Conservation (phyloP, 148 eudicot genomes). For the Oxyria digyna region DNA sequence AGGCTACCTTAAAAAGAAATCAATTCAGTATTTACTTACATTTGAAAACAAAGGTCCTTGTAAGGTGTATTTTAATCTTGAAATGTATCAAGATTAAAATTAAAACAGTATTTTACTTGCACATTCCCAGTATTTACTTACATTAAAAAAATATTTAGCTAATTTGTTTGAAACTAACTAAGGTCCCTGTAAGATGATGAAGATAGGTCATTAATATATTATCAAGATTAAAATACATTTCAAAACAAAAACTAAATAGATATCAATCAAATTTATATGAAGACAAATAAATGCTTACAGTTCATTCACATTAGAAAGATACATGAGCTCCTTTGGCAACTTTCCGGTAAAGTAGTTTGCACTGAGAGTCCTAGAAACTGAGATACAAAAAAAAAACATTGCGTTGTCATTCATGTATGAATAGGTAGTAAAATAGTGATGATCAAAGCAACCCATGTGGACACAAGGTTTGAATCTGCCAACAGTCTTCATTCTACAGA, state of each 20-base stretch:
- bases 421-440: background rate
- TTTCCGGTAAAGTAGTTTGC: slow-evolving; percentile 41
- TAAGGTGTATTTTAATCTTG: too few species aligned
- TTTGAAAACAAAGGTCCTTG: too few species aligned
- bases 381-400: background rate
- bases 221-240: background rate
- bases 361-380: slow-evolving; percentile 26
- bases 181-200: slow-evolving; percentile 36
- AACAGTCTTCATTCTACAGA: slow-evolving; percentile 83
- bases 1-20: background rate
- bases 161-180: too few species aligned
- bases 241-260: background rate
- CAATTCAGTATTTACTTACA: slow-evolving; percentile 23
- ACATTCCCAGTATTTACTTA: too few species aligned
- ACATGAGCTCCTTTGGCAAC: slow-evolving; percentile 32
- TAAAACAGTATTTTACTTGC: too few species aligned
- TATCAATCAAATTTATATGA: background rate
- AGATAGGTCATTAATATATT: background rate
- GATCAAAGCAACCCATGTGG: slow-evolving; percentile 99
- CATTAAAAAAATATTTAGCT: too few species aligned
- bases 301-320: slow-evolving; percentile 28
- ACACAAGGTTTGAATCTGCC: slow-evolving; percentile 89
- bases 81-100: too few species aligned
- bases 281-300: slow-evolving; percentile 29
- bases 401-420: background rate